phyloP scores from a whole-genome alignment of 1,284 basidiomycete genomes.

The Singerocomus inundabilis region DNA sequence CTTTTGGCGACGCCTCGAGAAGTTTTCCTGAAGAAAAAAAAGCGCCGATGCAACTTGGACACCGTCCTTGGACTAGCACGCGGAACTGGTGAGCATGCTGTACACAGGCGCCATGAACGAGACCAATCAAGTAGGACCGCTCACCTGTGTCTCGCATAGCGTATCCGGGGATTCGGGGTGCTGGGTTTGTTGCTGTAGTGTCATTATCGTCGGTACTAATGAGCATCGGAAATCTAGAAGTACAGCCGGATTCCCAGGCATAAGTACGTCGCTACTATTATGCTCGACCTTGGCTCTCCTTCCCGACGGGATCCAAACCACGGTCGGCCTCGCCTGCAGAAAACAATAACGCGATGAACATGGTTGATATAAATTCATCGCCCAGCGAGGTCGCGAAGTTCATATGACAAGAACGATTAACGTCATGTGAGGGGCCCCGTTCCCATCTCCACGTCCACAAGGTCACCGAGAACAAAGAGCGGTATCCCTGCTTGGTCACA shows the following conservation, averaged over 20 bases:
- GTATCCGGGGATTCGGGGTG: neutral
- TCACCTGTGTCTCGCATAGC: conserved; percentile 13
- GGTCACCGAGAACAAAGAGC: neutral
- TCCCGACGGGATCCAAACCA: neutral
- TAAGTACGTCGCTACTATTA: neutral
- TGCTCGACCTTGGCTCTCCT: neutral
- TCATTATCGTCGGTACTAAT: neutral
- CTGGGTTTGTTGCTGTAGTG: conserved; percentile 6
- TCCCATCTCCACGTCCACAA: neutral
- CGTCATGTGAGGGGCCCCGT: neutral
- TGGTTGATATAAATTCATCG: neutral
- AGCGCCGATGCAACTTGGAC: conserved; percentile 8
- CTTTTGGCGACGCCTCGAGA: conserved; percentile 27
- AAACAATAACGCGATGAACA: neutral
- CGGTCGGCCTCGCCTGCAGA: neutral
- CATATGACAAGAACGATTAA: neutral
- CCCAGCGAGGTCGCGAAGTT: neutral
- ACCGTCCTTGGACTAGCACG: neutral
- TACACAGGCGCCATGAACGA: conserved; percentile 7
- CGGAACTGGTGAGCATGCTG: conserved; percentile 11
- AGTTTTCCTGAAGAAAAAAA: conserved; percentile 11
- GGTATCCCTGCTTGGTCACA: neutral
- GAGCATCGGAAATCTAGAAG: conserved; percentile 1
- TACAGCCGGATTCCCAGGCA: conserved; percentile 3
- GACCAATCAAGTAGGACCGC: neutral